A percentile compares a stretch with the other conserved stretches of the same genome.
These are phyloP conservation scores for Calonectria hongkongensis DNA, from an alignment of 2,329 filamentous ascomycete genomes.

Conservation along the genomic window DNA sequence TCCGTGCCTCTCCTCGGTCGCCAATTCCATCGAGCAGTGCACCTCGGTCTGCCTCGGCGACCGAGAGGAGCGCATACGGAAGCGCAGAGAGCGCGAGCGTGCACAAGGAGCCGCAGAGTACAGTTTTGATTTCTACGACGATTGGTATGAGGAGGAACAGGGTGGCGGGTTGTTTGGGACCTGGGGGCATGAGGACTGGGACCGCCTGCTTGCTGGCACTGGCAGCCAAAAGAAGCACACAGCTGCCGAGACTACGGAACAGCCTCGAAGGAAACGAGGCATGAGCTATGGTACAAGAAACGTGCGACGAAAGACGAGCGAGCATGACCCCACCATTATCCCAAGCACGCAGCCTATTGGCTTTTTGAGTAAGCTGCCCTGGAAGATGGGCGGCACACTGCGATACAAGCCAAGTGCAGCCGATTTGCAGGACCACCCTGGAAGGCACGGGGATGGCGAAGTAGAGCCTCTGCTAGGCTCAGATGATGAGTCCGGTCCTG, in stretches of 20 bases:
- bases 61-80: conserved; percentile 83
- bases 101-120: conserved; percentile 81
- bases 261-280: conserved; percentile 83
- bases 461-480: conserved; percentile 80
- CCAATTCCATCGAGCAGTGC: conserved; percentile 81
- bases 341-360: conserved; percentile 90
- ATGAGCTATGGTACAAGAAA: conserved; percentile 92
- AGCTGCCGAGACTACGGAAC: conserved; percentile 66
- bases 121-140: conserved; percentile 98
- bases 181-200: conserved; percentile 90
- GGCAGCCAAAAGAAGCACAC: conserved; percentile 66
- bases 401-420: conserved; percentile 94
- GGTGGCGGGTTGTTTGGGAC: conserved; percentile 77
- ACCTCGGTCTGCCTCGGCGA: conserved; percentile 82
- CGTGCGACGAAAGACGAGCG: conserved; percentile 68
- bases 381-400: conserved; percentile 87
- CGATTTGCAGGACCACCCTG: conserved; percentile 91
- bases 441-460: conserved; percentile 72
- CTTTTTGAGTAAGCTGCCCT: conserved; percentile 89
- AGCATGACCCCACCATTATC: conserved; percentile 91
- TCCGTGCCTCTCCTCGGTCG: conserved; percentile 84
- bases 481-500: conserved; percentile 57
- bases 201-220: conserved; percentile 85
- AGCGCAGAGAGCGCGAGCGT: conserved; percentile 78
- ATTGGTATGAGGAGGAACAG: conserved; percentile 84